Base-by-base conservation (phyloP, 1,284 basidiomycete genomes). In the Filobasidium uniguttulatum region DNA sequence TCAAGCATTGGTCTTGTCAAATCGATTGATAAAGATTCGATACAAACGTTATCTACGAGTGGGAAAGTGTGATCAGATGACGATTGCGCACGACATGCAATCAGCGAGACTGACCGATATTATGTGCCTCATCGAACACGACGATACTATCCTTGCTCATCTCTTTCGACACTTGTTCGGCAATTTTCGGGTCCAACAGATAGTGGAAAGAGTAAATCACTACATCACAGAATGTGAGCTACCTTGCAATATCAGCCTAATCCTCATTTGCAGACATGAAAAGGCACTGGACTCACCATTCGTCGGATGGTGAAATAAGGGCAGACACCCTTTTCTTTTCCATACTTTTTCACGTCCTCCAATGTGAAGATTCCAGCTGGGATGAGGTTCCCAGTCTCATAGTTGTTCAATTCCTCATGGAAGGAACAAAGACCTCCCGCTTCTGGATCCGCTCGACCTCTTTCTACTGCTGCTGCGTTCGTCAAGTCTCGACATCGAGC, bases 171-270 rank as follows among this genome's bases (percentile, higher is more conserved):
- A 99, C 94, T 72, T 97, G 91, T 61, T 98, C 93, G 0, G 94
- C 94, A 35, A 99, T 90, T 71, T 99, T 99, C 0, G 94, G 94
- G 70, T 99, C 94, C 38, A 99, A 78, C 22, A 99, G 76, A 66
- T 99, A 99, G 68, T 98, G 94, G 71, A 98, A 99, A 29, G 93
- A 97, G 69, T 97, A 99, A 68, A 99, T 97, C 67, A 99, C 80
- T 56, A 98, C 77, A 67, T 96, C 87, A 50, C 88, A 85, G 64
- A 91, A 94, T 0, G 89, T 83, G 77, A 99, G 83, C 91, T 94
- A 59, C 29, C 35, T 23, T 20, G 19, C 14, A 20, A 25, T 36
- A 7, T 34, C 43, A 38, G 44, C 43, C 29, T n/a, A 17, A 28
- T 15, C n/a, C n/a, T 8, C 34, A 26, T 30, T 22, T 26, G n/a